Conservation (phyloP, 2,329 filamentous ascomycete genomes). For the Fusarium sp. region DNA sequence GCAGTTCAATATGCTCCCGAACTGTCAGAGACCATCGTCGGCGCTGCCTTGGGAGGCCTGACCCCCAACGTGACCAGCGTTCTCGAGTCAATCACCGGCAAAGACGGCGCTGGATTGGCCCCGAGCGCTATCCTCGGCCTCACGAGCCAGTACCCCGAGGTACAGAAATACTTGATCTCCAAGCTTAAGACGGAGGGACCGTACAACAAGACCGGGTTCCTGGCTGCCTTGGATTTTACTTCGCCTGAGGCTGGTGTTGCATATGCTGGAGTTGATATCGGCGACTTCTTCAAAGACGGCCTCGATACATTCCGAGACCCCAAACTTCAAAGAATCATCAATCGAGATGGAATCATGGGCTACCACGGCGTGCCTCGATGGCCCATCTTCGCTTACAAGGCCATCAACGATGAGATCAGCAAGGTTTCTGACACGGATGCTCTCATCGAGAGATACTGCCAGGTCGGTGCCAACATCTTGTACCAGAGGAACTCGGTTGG, state of each 20-base stretch:
- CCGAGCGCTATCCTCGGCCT: conserved; percentile 38
- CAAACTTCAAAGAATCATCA: conserved; percentile 9
- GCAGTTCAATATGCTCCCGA: conserved; percentile 65
- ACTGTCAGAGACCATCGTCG: conserved; percentile 54
- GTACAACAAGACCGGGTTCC: conserved; percentile 37
- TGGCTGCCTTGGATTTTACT: conserved; percentile 27
- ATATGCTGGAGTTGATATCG: conserved; percentile 24
- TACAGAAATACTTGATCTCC: conserved; percentile 26
- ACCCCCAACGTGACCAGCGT: conserved; percentile 55
- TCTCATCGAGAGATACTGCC: conserved; percentile 33
- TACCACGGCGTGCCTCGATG: conserved; percentile 39
- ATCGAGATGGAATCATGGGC: conserved; percentile 40
- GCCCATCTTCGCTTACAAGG: conserved; percentile 40
- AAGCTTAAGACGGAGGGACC: conserved; percentile 31
- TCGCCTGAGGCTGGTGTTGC: conserved; percentile 15
- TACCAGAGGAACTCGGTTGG: conserved; percentile 39
- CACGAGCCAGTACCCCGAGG: conserved; percentile 36
- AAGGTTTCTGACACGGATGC: conserved; percentile 28
- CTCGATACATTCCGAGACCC: conserved; percentile 9
- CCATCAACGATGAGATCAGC: conserved; percentile 36
- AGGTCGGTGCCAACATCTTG: conserved; percentile 35
- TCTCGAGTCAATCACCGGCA: conserved; percentile 49
- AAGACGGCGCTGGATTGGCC: conserved; percentile 29
- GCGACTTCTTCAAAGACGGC: conserved; percentile 31
- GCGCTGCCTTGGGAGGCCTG: conserved; percentile 62